Evolutionary conservation across 345 rosid genomes (phyloP).

Genomic region (Angophora floribunda): DNA sequence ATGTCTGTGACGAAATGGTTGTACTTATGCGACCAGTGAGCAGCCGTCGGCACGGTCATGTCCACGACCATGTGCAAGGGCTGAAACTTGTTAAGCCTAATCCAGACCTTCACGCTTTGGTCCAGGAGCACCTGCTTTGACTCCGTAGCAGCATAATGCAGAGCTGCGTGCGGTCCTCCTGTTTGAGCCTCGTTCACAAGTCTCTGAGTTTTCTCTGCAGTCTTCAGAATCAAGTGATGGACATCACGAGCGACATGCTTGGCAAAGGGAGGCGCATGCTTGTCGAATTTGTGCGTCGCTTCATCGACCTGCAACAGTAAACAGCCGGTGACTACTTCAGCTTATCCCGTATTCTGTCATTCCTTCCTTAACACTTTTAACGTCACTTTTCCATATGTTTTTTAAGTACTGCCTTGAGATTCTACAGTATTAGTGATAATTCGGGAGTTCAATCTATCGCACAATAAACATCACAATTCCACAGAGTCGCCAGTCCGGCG

Average conservation of each 20-base stretch:
- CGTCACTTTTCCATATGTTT: neutral
- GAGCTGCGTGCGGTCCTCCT: constrained; percentile 59
- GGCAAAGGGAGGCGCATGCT: constrained; percentile 65
- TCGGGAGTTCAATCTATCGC: neutral
- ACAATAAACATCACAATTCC: neutral
- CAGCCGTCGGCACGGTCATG: constrained; percentile 47
- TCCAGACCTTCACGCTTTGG: constrained; percentile 49
- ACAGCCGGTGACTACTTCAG: neutral
- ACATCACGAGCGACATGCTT: constrained; percentile 38
- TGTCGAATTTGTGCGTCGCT: constrained; percentile 43
- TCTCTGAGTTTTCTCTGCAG: constrained; percentile 35
- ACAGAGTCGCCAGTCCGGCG: neutral
- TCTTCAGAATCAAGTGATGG: constrained; percentile 17
- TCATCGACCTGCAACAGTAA: constrained; percentile 47
- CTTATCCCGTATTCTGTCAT: neutral
- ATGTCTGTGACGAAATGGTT: constrained; percentile 30
- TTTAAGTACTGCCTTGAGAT: neutral
- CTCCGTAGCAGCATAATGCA: constrained; percentile 33
- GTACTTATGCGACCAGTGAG: constrained; percentile 39
- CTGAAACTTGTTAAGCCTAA: constrained; percentile 33
- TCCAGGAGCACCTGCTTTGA: constrained; percentile 36
- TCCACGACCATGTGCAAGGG: constrained; percentile 38
- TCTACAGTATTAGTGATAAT: neutral
- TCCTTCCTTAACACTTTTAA: neutral
- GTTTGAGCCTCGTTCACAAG: constrained; percentile 40